phyloP scores from a whole-genome alignment of 2,329 filamentous ascomycete species.

The Rosellinia necatrix region DNA sequence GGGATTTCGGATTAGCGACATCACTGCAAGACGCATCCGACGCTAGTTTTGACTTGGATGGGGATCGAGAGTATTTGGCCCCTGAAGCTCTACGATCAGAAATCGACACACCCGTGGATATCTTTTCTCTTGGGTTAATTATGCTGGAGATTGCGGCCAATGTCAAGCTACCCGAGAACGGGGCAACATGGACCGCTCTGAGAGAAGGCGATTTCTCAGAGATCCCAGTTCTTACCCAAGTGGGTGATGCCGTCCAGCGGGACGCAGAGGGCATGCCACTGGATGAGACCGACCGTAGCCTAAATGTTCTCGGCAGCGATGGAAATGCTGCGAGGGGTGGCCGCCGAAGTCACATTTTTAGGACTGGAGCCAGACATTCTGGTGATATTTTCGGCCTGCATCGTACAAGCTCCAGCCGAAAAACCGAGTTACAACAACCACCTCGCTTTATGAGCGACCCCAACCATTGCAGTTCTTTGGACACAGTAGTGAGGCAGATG shows the following conservation, averaged over 20 bases:
- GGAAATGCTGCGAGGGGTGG: slow-evolving; percentile 22
- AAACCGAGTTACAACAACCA: slow-evolving; percentile 62
- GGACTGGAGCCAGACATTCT: slow-evolving; percentile 37
- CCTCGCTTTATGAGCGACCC: slow-evolving; percentile 89
- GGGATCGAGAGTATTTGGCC: slow-evolving; percentile 94
- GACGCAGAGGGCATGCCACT: slow-evolving; percentile 76
- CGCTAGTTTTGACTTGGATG: slow-evolving; percentile 81
- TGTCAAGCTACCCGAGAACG: slow-evolving; percentile 91
- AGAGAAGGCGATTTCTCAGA: slow-evolving; percentile 88
- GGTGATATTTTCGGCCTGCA: slow-evolving; percentile 52
- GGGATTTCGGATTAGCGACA: slow-evolving; percentile 83
- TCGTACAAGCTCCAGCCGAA: slow-evolving; percentile 54
- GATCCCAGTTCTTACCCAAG: slow-evolving; percentile 84
- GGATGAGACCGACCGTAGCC: slow-evolving; percentile 46
- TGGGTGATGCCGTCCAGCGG: slow-evolving; percentile 69
- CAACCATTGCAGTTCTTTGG: slow-evolving; percentile 73
- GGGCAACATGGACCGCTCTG: slow-evolving; percentile 86
- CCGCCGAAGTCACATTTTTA: slow-evolving; percentile 36
- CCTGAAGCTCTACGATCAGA: slow-evolving; percentile 87
- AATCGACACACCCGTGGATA: slow-evolving; percentile 88
- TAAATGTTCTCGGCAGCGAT: slow-evolving; percentile 41
- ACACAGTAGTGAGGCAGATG: slow-evolving; percentile 86
- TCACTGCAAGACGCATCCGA: slow-evolving; percentile 13
- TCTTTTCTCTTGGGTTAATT: slow-evolving; percentile 93
- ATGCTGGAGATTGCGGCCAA: slow-evolving; percentile 95